A percentile compares a stretch with the other conserved stretches of the same genome.
phyloP scores from a whole-genome alignment of 2,329 filamentous ascomycete species.

The Colletotrichum liriopes region DNA sequence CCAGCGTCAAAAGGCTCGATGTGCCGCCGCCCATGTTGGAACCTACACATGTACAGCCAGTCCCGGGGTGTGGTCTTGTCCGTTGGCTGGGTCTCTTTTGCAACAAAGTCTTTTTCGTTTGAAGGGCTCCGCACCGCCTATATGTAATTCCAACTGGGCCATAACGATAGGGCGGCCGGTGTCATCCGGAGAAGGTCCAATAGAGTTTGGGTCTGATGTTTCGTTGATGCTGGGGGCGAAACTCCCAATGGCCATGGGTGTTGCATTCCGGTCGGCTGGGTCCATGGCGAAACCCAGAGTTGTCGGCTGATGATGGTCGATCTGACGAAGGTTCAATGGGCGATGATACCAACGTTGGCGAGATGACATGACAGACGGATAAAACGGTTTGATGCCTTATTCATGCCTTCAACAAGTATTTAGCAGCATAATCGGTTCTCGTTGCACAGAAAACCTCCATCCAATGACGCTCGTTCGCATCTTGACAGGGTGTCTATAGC shows the following conservation, averaged over 20 bases:
- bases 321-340: conserved; percentile 11
- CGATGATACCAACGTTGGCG: background rate
- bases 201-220: conserved; percentile 36
- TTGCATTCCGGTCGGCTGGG: conserved; percentile 18
- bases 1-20: background rate
- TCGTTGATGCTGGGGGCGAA: conserved; percentile 16
- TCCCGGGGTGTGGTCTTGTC: background rate
- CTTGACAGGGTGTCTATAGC: background rate
- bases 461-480: background rate
- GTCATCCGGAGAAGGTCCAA: background rate
- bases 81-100: conserved; percentile 2
- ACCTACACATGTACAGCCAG: background rate
- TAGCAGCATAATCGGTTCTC: background rate
- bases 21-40: background rate
- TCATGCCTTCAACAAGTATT: background rate
- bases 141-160: background rate
- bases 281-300: conserved; percentile 2
- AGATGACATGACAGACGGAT: conserved; percentile 8
- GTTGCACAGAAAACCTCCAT: background rate
- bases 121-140: conserved; percentile 12
- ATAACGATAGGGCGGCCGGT: background rate
- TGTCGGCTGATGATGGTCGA: conserved; percentile 4
- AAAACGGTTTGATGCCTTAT: background rate
- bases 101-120: conserved; percentile 1
- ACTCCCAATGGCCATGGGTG: conserved; percentile 10